phyloP scores from a whole-genome alignment of 805 yeast genomes.

The Tetrapisispora nanseiensis region DNA sequence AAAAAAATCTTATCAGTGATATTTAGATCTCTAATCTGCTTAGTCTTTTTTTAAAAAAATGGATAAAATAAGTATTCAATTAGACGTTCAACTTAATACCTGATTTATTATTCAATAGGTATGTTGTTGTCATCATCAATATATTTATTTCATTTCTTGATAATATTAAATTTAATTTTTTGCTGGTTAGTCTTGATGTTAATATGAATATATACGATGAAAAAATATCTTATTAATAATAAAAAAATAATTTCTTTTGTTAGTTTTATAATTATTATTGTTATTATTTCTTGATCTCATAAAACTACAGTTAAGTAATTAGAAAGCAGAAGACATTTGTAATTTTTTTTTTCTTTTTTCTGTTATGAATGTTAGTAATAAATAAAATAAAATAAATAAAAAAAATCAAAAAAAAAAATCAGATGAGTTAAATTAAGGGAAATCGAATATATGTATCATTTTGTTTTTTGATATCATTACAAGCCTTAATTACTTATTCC shows the following conservation, averaged over 20 bases:
- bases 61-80: no score
- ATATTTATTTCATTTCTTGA: neutral
- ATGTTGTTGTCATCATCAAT: neutral
- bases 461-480: no score
- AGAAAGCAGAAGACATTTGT: neutral
- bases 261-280: neutral
- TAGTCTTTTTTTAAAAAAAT: no score
- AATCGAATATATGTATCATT: no score
- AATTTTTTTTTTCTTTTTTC: neutral
- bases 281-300: neutral
- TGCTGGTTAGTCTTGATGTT: neutral
- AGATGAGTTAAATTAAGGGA: no score
- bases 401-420: no score
- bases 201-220: conserved; percentile 4
- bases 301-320: no score
- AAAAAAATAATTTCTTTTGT: neutral
- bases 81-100: no score
- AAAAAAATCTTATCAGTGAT: neutral
- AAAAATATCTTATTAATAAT: neutral
- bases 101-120: no score
- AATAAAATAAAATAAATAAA: neutral
- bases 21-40: no score
- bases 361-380: neutral
- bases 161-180: neutral
- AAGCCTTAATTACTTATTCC: neutral